Conservation (phyloP, 2,329 filamentous ascomycete genomes). For the Onygena corvina region DNA sequence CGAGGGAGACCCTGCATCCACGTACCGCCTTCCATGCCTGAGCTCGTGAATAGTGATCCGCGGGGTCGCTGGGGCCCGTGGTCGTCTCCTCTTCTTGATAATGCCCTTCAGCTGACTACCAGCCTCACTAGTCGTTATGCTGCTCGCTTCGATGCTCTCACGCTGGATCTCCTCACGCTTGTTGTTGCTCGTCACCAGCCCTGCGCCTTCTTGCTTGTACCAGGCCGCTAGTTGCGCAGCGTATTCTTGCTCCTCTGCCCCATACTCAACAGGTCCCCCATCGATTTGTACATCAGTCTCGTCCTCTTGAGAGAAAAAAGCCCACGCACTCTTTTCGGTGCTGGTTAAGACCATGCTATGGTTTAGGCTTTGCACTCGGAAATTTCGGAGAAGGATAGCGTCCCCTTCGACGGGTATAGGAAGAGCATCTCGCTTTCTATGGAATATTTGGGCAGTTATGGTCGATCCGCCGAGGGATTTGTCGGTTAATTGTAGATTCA, state of each 20-base stretch:
- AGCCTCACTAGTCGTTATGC: conserved; percentile 24
- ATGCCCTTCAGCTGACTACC: conserved; percentile 11
- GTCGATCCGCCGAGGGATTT: conserved; percentile 31
- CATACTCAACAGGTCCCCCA: conserved; percentile 32
- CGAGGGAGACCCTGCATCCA: conserved; percentile 30
- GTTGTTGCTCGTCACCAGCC: conserved; percentile 26
- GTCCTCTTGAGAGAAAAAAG: conserved; percentile 28
- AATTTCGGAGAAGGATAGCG: conserved; percentile 35
- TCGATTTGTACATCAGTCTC: conserved; percentile 23
- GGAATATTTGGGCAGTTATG: conserved; percentile 33
- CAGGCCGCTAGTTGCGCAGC: conserved; percentile 29
- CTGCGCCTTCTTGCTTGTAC: conserved; percentile 29
- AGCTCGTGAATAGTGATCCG: conserved; percentile 34
- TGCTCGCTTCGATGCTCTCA: conserved; percentile 21
- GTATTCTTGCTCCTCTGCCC: conserved; percentile 27
- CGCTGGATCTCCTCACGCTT: neutral
- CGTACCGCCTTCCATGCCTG: conserved; percentile 32
- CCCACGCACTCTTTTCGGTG: conserved; percentile 36
- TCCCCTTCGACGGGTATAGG: conserved; percentile 31
- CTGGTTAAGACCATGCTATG: conserved; percentile 33
- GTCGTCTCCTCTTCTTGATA: conserved; percentile 12
- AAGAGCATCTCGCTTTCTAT: conserved; percentile 29
- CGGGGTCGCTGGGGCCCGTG: conserved; percentile 20
- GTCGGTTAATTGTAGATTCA: conserved; percentile 35
- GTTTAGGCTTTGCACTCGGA: conserved; percentile 33